These are phyloP conservation scores for Ochetophila trinervis DNA, from an alignment of 306 rosid genomes.

Conservation along the genomic window DNA sequence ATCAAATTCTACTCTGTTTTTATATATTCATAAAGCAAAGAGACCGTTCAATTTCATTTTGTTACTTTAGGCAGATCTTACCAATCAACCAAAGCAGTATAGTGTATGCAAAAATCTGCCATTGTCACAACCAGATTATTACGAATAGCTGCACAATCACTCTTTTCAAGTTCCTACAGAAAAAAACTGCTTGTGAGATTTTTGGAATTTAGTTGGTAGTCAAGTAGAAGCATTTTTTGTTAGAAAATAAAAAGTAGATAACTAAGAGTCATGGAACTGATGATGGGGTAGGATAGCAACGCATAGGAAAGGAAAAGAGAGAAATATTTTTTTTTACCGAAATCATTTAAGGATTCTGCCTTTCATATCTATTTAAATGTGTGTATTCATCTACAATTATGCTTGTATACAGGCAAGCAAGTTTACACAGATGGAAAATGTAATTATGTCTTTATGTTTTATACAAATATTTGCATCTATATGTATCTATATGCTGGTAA, in stretches of 20 bases:
- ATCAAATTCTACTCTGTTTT: not conserved
- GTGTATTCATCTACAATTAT: no score
- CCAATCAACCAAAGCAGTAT: slow-evolving; percentile 97
- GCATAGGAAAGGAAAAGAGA: no score
- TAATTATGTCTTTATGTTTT: no score
- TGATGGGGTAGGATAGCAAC: not conserved
- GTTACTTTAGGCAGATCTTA: slow-evolving; percentile 36
- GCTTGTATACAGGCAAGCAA: no score
- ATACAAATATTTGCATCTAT: no score
- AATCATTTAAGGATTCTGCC: no score
- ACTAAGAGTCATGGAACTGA: not conserved
- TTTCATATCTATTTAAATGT: no score
- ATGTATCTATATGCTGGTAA: no score
- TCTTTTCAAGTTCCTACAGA: slow-evolving; percentile 76
- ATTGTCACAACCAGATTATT: slow-evolving; percentile 80
- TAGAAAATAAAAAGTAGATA: not conserved
- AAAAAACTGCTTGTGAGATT: slow-evolving; percentile 7
- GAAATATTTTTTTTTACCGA: no score
- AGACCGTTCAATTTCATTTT: not conserved
- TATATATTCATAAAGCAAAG: not conserved
- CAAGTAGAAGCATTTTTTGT: not conserved
- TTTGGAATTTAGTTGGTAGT: slow-evolving; percentile 15
- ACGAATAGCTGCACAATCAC: slow-evolving; percentile 80
- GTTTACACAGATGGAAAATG: no score
- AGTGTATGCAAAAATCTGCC: slow-evolving; percentile 92